These are phyloP conservation scores for Eragrostis tef DNA, from an alignment of 202 grass and related monocot genomes.

Conservation along the genomic window DNA sequence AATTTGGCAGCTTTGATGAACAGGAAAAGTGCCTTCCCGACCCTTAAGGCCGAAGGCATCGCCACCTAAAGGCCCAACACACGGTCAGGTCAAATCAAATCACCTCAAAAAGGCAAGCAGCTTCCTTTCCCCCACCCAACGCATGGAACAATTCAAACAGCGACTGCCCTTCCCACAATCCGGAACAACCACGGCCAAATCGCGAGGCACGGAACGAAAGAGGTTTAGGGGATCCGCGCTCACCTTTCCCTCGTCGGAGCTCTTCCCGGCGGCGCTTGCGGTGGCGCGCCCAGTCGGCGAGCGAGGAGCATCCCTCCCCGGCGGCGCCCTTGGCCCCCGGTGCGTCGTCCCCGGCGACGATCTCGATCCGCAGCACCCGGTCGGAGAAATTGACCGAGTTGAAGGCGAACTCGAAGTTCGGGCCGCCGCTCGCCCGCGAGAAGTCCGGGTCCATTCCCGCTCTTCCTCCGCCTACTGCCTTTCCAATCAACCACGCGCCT, in stretches of 20 bases:
- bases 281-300: constrained; percentile 80
- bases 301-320: constrained; percentile 61
- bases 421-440: constrained; percentile 64
- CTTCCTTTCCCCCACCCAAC: constrained; percentile 27
- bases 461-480: not conserved
- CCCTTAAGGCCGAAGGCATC: constrained; percentile 40
- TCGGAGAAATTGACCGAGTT: constrained; percentile 97
- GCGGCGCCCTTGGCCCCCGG: constrained; percentile 53
- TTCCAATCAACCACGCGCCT: constrained; percentile 1
- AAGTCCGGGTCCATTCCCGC: constrained; percentile 82
- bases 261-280: constrained; percentile 77
- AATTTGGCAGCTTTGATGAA: constrained; percentile 10
- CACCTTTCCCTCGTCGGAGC: constrained; percentile 72
- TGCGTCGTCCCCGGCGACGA: constrained; percentile 66
- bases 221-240: not conserved
- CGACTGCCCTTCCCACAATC: not conserved
- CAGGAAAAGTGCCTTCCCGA: constrained; percentile 22
- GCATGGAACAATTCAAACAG: constrained; percentile 29
- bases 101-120: constrained; percentile 21
- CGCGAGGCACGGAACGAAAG: not conserved
- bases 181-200: not conserved
- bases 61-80: constrained; percentile 42
- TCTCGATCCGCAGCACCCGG: constrained; percentile 93
- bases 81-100: constrained; percentile 37
- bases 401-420: constrained; percentile 96